phyloP scores from a whole-genome alignment of 257 asterid species.

The Fraxinus anomala region DNA sequence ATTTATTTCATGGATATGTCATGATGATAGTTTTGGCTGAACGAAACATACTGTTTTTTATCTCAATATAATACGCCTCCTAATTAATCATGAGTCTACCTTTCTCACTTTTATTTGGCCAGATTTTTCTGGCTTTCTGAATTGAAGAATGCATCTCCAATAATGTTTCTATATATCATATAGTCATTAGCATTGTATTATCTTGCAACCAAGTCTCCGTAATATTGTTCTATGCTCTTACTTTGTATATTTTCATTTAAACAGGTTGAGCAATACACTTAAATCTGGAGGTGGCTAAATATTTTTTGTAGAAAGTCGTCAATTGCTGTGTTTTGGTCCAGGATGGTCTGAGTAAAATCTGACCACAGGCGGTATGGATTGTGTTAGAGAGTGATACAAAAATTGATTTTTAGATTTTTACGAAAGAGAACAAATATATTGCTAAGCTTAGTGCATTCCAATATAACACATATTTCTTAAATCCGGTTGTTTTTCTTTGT shows the following conservation, averaged over 20 bases:
- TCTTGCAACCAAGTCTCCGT: neutral
- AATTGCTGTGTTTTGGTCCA: neutral
- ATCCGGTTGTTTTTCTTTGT: neutral
- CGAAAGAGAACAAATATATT: neutral
- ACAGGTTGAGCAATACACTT: constrained; percentile 53
- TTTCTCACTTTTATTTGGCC: neutral
- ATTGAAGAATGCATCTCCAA: neutral
- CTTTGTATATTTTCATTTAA: neutral
- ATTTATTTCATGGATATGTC: neutral
- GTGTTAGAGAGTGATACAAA: constrained; percentile 18
- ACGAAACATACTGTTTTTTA: neutral
- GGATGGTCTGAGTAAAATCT: neutral
- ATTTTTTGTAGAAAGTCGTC: neutral
- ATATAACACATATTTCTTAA: neutral
- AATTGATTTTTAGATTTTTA: neutral
- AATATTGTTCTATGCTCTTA: neutral
- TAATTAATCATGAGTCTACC: neutral
- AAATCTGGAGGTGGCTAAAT: constrained; percentile 44
- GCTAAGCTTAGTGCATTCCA: neutral
- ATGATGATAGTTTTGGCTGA: neutral
- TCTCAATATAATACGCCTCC: neutral
- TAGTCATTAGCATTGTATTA: neutral
- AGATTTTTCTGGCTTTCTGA: neutral
- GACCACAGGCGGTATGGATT: constrained; percentile 9
- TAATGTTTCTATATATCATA: neutral